Percentiles rank a stretch among this genome's conserved stretches.
These are phyloP conservation scores for Podospora appendiculata DNA, from an alignment of 495 filamentous ascomycete genomes.

Conservation along the genomic window DNA sequence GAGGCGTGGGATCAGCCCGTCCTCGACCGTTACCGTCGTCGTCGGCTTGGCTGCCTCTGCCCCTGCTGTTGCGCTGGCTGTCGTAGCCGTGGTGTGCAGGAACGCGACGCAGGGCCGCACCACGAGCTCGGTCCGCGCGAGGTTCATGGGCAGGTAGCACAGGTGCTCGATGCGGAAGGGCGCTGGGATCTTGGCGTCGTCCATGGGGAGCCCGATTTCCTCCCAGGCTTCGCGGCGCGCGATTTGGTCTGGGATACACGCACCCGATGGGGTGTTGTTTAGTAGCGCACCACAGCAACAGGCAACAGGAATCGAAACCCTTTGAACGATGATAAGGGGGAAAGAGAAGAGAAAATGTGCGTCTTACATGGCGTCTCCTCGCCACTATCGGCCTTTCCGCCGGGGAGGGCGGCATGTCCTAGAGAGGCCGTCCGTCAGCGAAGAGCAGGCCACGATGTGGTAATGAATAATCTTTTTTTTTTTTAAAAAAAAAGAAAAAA, in stretches of 20 bases:
- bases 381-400: slow-evolving; percentile 53
- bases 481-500: neutral
- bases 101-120: slow-evolving; percentile 84
- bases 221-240: slow-evolving; percentile 83
- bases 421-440: no score
- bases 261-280: no score
- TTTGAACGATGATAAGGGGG: no score
- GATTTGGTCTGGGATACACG: slow-evolving; percentile 50
- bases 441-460: no score
- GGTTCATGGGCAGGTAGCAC: slow-evolving; percentile 69
- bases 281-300: no score
- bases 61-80: slow-evolving; percentile 9
- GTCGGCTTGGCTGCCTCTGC: slow-evolving; percentile 15
- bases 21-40: slow-evolving; percentile 44
- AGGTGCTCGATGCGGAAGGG: slow-evolving; percentile 79
- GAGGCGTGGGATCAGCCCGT: slow-evolving; percentile 65
- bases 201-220: slow-evolving; percentile 78
- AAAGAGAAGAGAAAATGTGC: no score
- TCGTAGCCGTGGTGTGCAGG: slow-evolving; percentile 47
- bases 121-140: slow-evolving; percentile 72
- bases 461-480: no score
- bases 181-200: slow-evolving; percentile 50
- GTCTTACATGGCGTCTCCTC: slow-evolving; percentile 45
- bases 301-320: no score
- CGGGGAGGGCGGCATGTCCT: slow-evolving; percentile 83